These are phyloP conservation scores for Euphorbia pulcherrima DNA, from an alignment of 345 rosid genomes.

Conservation along the genomic window DNA sequence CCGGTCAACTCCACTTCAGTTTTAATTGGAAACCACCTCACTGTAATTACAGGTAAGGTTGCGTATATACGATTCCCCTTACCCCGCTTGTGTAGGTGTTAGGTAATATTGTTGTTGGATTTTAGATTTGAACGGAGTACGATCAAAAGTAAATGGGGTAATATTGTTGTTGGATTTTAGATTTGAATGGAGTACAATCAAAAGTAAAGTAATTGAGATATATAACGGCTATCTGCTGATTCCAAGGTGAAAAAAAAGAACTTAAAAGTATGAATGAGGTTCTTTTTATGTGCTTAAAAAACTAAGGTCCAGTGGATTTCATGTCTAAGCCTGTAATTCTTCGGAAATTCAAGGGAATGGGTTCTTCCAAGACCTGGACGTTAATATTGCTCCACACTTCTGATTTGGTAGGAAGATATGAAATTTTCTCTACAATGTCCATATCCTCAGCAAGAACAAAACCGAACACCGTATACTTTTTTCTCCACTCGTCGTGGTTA, in stretches of 20 bases:
- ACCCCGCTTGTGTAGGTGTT: no score
- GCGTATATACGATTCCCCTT: no score
- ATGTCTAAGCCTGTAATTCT: slow-evolving; percentile 31
- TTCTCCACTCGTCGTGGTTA: slow-evolving; percentile 74
- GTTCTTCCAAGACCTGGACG: slow-evolving; percentile 60
- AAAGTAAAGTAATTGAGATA: no score
- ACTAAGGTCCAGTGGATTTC: background rate
- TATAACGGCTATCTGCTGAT: background rate
- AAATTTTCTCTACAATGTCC: slow-evolving; percentile 66
- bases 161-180: no score
- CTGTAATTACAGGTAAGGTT: no score
- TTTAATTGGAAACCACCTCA: no score
- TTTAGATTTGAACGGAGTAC: no score
- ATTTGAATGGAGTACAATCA: background rate
- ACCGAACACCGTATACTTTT: slow-evolving; percentile 61
- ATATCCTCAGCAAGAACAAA: slow-evolving; percentile 75
- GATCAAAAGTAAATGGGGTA: no score
- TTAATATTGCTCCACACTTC: slow-evolving; percentile 73
- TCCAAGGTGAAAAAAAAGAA: background rate
- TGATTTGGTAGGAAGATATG: slow-evolving; percentile 53
- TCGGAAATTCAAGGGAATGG: slow-evolving; percentile 48
- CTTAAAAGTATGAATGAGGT: no score
- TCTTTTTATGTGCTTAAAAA: background rate
- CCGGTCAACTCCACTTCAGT: no score
- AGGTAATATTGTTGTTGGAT: no score